Evolutionary conservation across 768 basidiomycete genomes (phyloP), one percentile per base, ranked within the genome.

Genomic region (Xerocomellus amylosporus): DNA sequence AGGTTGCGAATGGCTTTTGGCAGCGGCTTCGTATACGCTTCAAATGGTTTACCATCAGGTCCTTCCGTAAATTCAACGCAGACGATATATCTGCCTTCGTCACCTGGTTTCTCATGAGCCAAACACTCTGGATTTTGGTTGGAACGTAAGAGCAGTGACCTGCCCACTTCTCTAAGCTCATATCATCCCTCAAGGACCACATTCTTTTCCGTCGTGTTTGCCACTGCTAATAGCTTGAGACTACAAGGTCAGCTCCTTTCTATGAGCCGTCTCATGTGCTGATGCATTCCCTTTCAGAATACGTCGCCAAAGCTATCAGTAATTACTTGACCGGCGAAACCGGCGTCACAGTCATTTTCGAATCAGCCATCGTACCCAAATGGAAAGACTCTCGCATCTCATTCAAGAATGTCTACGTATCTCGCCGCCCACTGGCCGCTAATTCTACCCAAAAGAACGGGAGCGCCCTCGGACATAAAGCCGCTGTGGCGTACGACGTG

Each of bases 51-150:
- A 93, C 93, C 12, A 95, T 98, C 63, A 80, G 91, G 58, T 93
- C 91, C 5, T 99, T 97, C 74, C 84, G 96, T 44, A 87, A 84
- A 64, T 99, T 95, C 73, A 94, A 97, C 61, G 88, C 91, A 47
- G 97, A 99, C 69, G 97, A 99, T 69, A 90, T 96, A 51, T 95
- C 93, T 39, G 96, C 95, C 1, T 98, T 99, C 73, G 73, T 96
- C 33, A 94, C 91, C 49, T 95, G 93, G 90, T 93, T 97, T 60
- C 74, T 99, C 47, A 86, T 98, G 78, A 95, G 95, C 65, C 94
- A 98, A 64, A 91, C 93, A 2, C 73, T 96, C 4, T 98, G 97
- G 96, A 89, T 99, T 57, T 73, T 98, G 47, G 79, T 99, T 46
- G 94, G 94, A 72, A 98, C 69, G 69, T 72, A 49, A 58, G 69